phyloP scores from a whole-genome alignment of 73 alveolate species.

The Paramecium biaurelia region DNA sequence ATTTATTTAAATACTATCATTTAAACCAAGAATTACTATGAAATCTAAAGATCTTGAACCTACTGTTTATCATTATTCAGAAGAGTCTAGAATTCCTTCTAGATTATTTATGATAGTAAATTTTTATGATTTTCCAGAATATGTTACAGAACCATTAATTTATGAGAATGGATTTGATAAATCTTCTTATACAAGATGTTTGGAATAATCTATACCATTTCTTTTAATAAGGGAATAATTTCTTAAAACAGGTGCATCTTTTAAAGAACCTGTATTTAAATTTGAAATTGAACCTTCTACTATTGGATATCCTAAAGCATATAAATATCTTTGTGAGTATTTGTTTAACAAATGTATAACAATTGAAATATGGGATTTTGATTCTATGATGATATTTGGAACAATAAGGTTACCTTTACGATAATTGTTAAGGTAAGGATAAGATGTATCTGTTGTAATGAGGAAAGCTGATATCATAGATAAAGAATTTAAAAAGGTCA shows the following conservation, averaged over 20 bases:
- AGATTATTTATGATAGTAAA: background rate
- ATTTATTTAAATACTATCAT: background rate
- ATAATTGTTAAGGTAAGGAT: background rate
- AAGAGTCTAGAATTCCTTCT: background rate
- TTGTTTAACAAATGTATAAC: background rate
- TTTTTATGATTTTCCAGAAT: slow-evolving; percentile 41
- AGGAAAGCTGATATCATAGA: slow-evolving; percentile 22
- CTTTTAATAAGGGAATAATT: background rate
- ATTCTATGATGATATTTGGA: slow-evolving; percentile 42
- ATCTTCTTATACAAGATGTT: background rate
- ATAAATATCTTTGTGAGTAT: slow-evolving; percentile 8
- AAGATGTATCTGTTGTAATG: slow-evolving; percentile 2
- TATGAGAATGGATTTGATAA: slow-evolving; percentile 9
- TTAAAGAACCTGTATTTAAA: slow-evolving; percentile 15
- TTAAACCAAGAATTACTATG: background rate
- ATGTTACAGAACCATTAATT: background rate
- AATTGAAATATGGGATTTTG: slow-evolving; percentile 21
- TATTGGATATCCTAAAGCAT: background rate
- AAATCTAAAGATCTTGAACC: slow-evolving; percentile 1
- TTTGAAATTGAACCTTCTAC: background rate
- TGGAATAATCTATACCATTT: background rate
- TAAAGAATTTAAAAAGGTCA: background rate
- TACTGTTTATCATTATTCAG: background rate
- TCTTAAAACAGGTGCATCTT: background rate
- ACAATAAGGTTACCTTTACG: background rate